Evolutionary conservation across 257 asterid genomes (phyloP).

Genomic region (Jaltomata sinuosa): DNA sequence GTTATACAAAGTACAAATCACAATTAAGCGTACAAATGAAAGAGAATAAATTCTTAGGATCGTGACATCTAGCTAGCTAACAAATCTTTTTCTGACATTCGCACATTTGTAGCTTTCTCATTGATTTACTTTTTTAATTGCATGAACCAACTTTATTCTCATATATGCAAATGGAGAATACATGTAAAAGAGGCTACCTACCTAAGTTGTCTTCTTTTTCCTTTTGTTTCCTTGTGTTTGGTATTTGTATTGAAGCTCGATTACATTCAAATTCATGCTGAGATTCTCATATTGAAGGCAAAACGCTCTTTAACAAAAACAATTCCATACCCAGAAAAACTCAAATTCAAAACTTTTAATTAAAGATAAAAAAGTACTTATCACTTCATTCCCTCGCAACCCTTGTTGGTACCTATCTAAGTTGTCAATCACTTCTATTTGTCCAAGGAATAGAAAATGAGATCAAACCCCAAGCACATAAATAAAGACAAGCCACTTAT

Average conservation of each 20-base stretch:
- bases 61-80: neutral
- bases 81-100: neutral
- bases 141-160: neutral
- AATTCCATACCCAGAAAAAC: too few relatives aligned
- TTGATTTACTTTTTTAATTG: neutral
- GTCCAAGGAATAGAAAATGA: neutral
- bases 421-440: neutral
- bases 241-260: too few relatives aligned
- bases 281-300: too few relatives aligned
- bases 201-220: neutral
- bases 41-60: neutral
- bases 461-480: neutral
- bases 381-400: too few relatives aligned
- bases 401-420: too few relatives aligned
- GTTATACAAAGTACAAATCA: neutral
- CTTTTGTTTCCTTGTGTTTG: rapidly evolving
- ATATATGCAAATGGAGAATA: neutral
- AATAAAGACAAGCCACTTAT: neutral
- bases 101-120: neutral
- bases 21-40: neutral
- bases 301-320: too few relatives aligned
- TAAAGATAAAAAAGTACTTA: too few relatives aligned
- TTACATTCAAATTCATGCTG: too few relatives aligned
- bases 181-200: neutral
- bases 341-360: too few relatives aligned